These are phyloP conservation scores for Quercus bicolor DNA, from an alignment of 306 rosid species.

Conservation along the genomic window DNA sequence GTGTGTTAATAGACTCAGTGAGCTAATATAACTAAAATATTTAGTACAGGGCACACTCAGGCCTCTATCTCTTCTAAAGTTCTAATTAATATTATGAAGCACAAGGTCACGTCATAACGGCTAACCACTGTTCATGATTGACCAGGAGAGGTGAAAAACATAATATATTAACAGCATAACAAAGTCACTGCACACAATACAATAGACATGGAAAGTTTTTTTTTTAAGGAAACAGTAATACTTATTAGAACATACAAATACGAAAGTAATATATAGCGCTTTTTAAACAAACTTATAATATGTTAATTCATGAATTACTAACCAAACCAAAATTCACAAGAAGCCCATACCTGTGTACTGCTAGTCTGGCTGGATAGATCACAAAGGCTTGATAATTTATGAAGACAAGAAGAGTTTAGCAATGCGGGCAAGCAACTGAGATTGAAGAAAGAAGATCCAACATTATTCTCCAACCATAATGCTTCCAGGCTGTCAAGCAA, in stretches of 20 bases:
- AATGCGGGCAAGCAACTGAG: slow-evolving; percentile 85
- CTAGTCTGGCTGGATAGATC: slow-evolving; percentile 46
- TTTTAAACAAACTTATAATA: too few relatives aligned
- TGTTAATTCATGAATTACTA: neutral
- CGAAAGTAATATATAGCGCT: neutral
- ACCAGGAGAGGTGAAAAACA: neutral
- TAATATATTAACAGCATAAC: neutral
- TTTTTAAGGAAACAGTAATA: too few relatives aligned
- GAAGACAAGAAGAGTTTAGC: slow-evolving; percentile 82
- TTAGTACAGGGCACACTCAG: neutral
- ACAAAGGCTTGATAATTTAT: slow-evolving; percentile 50
- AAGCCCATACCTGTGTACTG: slow-evolving; percentile 55
- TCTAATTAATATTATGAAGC: neutral
- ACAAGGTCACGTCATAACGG: neutral
- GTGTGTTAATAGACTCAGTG: neutral
- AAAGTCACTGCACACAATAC: neutral
- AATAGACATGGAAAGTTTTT: neutral
- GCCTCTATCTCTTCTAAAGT: neutral
- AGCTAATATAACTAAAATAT: neutral
- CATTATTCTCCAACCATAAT: slow-evolving; percentile 68
- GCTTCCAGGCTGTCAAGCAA: slow-evolving; percentile 63
- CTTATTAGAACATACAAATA: neutral
- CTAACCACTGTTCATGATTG: neutral
- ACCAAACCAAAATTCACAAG: slow-evolving; percentile 4
- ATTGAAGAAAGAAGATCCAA: slow-evolving; percentile 72